Evolutionary conservation across 2,329 filamentous ascomycete species (phyloP), one percentile per base, ranked within the genome.

Genomic region (Aspergillus carbonarius): DNA sequence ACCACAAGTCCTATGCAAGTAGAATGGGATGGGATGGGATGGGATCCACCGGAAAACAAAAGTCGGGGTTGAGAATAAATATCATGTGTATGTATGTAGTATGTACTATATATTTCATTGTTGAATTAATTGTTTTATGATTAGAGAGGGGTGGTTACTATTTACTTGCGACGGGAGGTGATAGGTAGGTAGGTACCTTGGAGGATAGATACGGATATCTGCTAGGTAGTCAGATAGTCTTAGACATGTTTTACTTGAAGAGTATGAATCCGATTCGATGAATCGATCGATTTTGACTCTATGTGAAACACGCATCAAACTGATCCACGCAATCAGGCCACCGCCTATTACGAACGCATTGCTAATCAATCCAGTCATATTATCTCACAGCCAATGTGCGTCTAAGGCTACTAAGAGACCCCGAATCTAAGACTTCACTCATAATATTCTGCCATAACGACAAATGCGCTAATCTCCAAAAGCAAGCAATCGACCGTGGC

Each of bases 391-490:
- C 44, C 23, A n/a, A 23, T 47, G 42, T 12, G 17, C 23, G 39
- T 42, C 51, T 44, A 37, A 40, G 30, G 52, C 55, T 49, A 55
- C 53, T 32, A 48, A n/a, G 27, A 27, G 27, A 9, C 8, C 37
- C 35, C n/a, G 35, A 57, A 57, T 64, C 56, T 61, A 57, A 58
- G 55, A 63, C 62, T 66, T 62, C 57, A 62, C 61, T 71, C 67
- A 68, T 72, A 62, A 71, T 71, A 72, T 72, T 72, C 66, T 67
- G 68, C 59, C 66, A 68, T 70, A 68, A 72, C 65, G 63, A 52
- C 67, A 70, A 64, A 64, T 62, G 65, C 70, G 71, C 71, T 72
- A 74, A 72, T 72, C 69, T 67, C 69, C 68, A 72, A 70, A 68
- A 50, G 39, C 39, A 61, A 59, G 51, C 51, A 34, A 56, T 34